Percentiles rank a stretch among this genome's conserved stretches.
Conservation (phyloP, 2,329 filamentous ascomycete species). For the Claviceps humidiphila region DNA sequence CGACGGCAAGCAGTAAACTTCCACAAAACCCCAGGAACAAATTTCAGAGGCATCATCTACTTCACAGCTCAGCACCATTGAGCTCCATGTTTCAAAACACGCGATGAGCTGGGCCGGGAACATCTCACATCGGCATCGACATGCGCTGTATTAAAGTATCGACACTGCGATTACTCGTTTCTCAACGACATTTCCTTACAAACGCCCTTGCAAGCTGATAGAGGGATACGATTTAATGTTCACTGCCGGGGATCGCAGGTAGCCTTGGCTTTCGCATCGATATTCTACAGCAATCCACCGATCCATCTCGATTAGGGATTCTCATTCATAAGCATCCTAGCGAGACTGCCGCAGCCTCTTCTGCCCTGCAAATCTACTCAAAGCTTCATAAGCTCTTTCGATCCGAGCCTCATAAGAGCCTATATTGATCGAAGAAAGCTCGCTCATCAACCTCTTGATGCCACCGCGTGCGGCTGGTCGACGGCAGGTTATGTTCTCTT, state of each 20-base stretch:
- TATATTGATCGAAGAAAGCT: background rate
- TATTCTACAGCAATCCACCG: background rate
- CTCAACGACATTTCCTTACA: conserved; percentile 2
- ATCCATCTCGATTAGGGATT: background rate
- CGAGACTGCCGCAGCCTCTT: background rate
- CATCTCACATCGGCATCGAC: conserved; percentile 7
- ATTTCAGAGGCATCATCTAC: background rate
- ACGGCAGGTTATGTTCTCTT: conserved; percentile 4
- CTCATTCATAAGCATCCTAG: background rate
- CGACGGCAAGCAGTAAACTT: background rate
- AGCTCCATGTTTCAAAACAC: background rate
- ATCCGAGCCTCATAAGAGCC: background rate
- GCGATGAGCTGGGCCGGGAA: conserved; percentile 2
- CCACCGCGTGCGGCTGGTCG: conserved; percentile 6
- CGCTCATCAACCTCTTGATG: conserved; percentile 6
- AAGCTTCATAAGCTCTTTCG: background rate
- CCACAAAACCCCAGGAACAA: background rate
- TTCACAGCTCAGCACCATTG: background rate
- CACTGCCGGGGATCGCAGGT: background rate
- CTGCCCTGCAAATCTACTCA: background rate
- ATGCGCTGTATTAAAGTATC: conserved; percentile 15
- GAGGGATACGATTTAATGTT: background rate
- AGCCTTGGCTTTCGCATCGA: background rate
- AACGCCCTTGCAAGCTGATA: background rate
- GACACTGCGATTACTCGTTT: conserved; percentile 4